Conservation (phyloP, 2,329 filamentous ascomycete genomes). For the Colletotrichum sp. region DNA sequence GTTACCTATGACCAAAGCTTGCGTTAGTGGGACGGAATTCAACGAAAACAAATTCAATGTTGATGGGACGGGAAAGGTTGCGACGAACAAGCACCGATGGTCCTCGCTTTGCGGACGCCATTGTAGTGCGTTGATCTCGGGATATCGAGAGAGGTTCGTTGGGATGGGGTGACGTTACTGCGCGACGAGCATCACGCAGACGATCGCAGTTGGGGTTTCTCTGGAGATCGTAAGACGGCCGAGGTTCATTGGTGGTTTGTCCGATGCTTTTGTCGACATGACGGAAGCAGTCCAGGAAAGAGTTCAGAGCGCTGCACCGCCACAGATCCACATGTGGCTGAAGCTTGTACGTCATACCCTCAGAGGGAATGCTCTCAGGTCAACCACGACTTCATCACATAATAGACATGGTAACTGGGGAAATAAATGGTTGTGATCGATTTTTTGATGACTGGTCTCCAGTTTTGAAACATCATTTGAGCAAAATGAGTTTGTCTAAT, state of each 20-base stretch:
- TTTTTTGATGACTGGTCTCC: background rate
- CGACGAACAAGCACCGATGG: constrained; percentile 63
- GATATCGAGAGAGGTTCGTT: background rate
- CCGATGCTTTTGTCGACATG: background rate
- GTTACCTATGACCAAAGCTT: constrained; percentile 32
- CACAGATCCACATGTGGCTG: constrained; percentile 11
- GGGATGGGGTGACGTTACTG: background rate
- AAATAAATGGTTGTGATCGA: background rate
- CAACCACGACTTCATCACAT: background rate
- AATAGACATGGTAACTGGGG: fast-evolving
- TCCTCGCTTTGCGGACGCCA: constrained; percentile 56
- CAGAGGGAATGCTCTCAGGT: background rate
- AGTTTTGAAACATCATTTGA: fast-evolving
- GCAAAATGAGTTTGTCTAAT: fast-evolving
- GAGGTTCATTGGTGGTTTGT: constrained; percentile 1
- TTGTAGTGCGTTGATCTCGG: constrained; percentile 23
- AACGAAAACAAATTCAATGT: background rate
- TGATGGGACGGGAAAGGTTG: background rate
- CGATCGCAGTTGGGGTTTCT: background rate
- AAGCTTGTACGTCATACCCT: background rate
- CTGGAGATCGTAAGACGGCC: background rate
- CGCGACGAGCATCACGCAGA: background rate
- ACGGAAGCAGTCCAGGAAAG: constrained; percentile 15
- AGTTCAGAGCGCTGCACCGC: constrained; percentile 7
- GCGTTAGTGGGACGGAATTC: constrained; percentile 10